Evolutionary conservation across 1,284 basidiomycete species (phyloP).

Genomic region (Butyriboletus appendiculatus): DNA sequence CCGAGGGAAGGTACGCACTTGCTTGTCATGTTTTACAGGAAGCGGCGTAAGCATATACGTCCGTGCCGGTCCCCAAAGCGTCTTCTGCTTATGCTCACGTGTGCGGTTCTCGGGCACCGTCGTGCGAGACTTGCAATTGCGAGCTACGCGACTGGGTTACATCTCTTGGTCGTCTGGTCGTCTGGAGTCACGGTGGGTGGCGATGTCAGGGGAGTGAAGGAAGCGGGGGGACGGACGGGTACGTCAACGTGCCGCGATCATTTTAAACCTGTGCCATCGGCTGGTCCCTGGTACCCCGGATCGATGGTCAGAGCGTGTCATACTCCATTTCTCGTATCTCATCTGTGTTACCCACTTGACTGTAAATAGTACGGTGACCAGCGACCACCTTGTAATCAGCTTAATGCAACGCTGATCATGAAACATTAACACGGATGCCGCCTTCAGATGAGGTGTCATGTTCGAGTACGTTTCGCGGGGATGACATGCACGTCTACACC

Average conservation of each 20-base stretch:
- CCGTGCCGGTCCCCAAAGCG: slow-evolving; percentile 92
- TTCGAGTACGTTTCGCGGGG: too few relatives aligned
- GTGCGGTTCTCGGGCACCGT: slow-evolving; percentile 86
- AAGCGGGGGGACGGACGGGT: too few relatives aligned
- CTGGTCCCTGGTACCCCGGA: not conserved
- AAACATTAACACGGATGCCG: too few relatives aligned
- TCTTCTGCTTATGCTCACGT: slow-evolving; percentile 77
- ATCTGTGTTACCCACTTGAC: not conserved
- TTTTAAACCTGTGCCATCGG: slow-evolving; percentile 5
- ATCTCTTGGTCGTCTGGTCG: slow-evolving; percentile 78
- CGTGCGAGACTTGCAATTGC: slow-evolving; percentile 80
- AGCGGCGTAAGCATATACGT: slow-evolving; percentile 88
- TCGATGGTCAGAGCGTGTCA: not conserved
- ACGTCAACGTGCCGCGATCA: slow-evolving; percentile 28
- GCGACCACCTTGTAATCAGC: not conserved
- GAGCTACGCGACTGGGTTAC: slow-evolving; percentile 78
- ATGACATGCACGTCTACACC: too few relatives aligned
- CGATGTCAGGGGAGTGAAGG: too few relatives aligned
- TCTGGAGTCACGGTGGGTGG: too few relatives aligned
- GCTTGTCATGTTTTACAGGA: slow-evolving; percentile 55
- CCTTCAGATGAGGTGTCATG: too few relatives aligned
- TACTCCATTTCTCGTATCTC: not conserved
- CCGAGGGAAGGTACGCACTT: slow-evolving; percentile 78
- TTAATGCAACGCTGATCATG: too few relatives aligned
- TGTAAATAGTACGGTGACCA: too few relatives aligned